A percentile compares a stretch with the other conserved stretches of the same genome.
phyloP scores from a whole-genome alignment of 805 yeast species.

The Hagleromyces aurorensis region DNA sequence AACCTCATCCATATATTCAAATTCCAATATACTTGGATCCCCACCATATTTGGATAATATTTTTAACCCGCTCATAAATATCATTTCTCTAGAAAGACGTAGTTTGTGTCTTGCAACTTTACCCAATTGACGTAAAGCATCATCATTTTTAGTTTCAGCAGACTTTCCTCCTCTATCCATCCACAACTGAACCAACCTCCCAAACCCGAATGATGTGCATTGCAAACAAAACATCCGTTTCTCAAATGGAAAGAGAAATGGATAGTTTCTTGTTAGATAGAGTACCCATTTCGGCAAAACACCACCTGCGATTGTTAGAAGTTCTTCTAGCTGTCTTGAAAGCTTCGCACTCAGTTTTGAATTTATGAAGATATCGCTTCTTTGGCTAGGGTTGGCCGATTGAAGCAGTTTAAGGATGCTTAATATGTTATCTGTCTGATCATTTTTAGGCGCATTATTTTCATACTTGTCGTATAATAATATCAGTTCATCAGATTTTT shows the following conservation, averaged over 20 bases:
- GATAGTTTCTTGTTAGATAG: constrained; percentile 60
- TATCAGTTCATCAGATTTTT: constrained; percentile 14
- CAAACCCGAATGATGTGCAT: constrained; percentile 85
- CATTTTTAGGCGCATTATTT: constrained; percentile 4
- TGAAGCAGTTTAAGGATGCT: constrained; percentile 42
- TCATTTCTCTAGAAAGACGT: constrained; percentile 58
- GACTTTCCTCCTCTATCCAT: constrained; percentile 40
- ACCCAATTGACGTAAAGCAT: constrained; percentile 45
- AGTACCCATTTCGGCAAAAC: constrained; percentile 81
- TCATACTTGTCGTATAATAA: constrained; percentile 6
- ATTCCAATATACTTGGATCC: constrained; percentile 74
- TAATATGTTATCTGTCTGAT: constrained; percentile 34
- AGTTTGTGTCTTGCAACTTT: constrained; percentile 73
- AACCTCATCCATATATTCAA: constrained; percentile 81
- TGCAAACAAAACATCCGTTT: constrained; percentile 71
- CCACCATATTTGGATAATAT: constrained; percentile 70
- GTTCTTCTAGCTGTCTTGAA: constrained; percentile 82
- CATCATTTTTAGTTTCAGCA: constrained; percentile 25
- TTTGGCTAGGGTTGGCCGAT: constrained; percentile 30
- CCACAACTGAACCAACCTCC: constrained; percentile 77
- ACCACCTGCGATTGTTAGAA: constrained; percentile 79
- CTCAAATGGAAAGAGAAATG: constrained; percentile 80
- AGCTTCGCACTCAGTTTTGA: constrained; percentile 81
- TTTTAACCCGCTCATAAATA: constrained; percentile 71
- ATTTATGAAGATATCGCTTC: constrained; percentile 46